Conservation (phyloP, 169 alveolate genomes). For the Theileria sp. region DNA sequence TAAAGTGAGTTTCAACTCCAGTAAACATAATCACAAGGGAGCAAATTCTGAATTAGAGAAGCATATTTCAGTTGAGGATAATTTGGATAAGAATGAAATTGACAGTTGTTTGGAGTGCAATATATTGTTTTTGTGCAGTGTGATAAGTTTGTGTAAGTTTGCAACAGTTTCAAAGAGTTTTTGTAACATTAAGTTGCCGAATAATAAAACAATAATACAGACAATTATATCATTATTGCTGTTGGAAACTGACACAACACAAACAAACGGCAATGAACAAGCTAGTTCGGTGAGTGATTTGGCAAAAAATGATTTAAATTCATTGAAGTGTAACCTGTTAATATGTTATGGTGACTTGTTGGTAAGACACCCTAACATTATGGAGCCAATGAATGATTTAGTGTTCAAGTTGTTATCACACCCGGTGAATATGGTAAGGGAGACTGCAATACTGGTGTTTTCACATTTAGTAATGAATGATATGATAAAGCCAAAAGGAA, state of each 20-base stretch:
- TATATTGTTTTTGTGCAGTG: constrained; percentile 37
- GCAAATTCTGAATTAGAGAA: not conserved
- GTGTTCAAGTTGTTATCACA: constrained; percentile 66
- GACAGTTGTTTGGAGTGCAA: constrained; percentile 17
- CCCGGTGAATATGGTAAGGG: constrained; percentile 65
- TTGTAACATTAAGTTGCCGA: constrained; percentile 28
- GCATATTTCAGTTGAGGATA: not conserved
- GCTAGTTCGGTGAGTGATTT: not conserved
- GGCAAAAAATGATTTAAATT: not conserved
- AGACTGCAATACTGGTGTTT: constrained; percentile 76
- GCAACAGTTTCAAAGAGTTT: constrained; percentile 61
- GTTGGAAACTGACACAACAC: not conserved
- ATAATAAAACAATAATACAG: constrained; percentile 28
- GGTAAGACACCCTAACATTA: constrained; percentile 75
- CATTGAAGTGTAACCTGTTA: constrained; percentile 66
- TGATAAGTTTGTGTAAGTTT: constrained; percentile 52
- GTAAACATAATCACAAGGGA: not conserved
- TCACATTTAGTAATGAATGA: constrained; percentile 80
- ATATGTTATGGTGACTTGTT: constrained; percentile 78
- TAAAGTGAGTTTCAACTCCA: not conserved
- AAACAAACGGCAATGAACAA: not conserved
- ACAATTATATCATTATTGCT: constrained; percentile 49
- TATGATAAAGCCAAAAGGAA: constrained; percentile 75
- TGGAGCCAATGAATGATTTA: constrained; percentile 75
- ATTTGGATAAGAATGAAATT: not conserved